These are phyloP conservation scores for Mycosphaerella sp. DNA, from an alignment of 2,329 filamentous ascomycete genomes.

Conservation along the genomic window DNA sequence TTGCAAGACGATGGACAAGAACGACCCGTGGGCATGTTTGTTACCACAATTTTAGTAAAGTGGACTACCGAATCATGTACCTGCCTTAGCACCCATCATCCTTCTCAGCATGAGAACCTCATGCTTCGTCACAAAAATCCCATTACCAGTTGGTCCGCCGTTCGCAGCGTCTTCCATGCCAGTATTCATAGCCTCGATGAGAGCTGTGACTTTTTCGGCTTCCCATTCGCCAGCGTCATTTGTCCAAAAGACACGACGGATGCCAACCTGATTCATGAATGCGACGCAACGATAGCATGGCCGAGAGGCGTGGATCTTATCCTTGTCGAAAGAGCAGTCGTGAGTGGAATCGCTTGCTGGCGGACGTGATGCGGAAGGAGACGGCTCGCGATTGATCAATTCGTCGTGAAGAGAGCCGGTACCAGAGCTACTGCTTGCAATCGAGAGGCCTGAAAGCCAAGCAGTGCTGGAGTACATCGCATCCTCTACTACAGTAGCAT, in stretches of 20 bases:
- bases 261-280: constrained; percentile 49
- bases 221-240: constrained; percentile 46
- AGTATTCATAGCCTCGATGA: constrained; percentile 43
- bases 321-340: constrained; percentile 17
- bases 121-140: constrained; percentile 50
- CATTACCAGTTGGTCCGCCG: constrained; percentile 22
- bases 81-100: constrained; percentile 28
- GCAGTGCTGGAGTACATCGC: constrained; percentile 10
- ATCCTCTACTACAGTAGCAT: not conserved
- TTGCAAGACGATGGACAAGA: no score
- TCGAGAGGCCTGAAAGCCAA: constrained; percentile 15
- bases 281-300: constrained; percentile 50
- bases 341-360: not conserved
- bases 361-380: constrained; percentile 4
- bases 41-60: no score
- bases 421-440: constrained; percentile 14
- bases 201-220: constrained; percentile 45
- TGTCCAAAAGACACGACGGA: constrained; percentile 51
- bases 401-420: constrained; percentile 47
- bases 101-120: constrained; percentile 45
- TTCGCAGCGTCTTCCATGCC: constrained; percentile 22
- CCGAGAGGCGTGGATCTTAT: constrained; percentile 37
- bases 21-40: no score
- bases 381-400: constrained; percentile 31
- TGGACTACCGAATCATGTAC: not conserved